Percentiles rank a stretch among this genome's conserved stretches.
These are phyloP conservation scores for Didymella arachidicola DNA, from an alignment of 2,329 filamentous ascomycete genomes.

Conservation along the genomic window DNA sequence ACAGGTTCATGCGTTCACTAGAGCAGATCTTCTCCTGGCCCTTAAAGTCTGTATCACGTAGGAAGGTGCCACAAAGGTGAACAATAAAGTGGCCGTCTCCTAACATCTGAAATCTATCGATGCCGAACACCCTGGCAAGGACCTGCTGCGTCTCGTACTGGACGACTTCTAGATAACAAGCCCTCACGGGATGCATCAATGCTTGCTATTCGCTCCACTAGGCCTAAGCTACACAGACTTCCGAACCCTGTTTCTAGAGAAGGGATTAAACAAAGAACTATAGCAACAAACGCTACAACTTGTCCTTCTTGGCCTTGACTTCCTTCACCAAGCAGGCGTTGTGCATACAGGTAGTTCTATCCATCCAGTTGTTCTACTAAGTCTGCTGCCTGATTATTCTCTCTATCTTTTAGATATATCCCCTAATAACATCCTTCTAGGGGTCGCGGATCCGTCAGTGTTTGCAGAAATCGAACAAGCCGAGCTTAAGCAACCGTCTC, in stretches of 20 bases:
- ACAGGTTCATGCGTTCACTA: not conserved
- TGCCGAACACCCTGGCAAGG: conserved; percentile 4
- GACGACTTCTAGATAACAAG: conserved; percentile 3
- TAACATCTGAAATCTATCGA: conserved; percentile 2
- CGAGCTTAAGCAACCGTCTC: conserved; percentile 9
- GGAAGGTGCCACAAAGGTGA: not conserved
- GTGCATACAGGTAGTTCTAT: conserved; percentile 8
- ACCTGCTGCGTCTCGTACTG: conserved; percentile 7
- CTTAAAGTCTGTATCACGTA: conserved; percentile 9
- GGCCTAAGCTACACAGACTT: conserved; percentile 5
- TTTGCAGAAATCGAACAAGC: not conserved
- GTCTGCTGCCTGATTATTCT: not conserved
- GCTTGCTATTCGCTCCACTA: conserved; percentile 10
- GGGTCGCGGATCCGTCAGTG: not conserved
- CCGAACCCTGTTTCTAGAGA: conserved; percentile 7
- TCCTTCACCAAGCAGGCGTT: conserved; percentile 7
- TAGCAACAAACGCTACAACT: conserved; percentile 4
- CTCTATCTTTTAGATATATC: not conserved
- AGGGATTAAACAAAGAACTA: conserved; percentile 3
- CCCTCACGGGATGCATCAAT: conserved; percentile 2
- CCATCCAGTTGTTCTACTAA: not conserved
- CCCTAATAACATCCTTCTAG: conserved; percentile 3
- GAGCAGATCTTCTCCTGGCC: conserved; percentile 2
- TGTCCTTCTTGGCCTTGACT: conserved; percentile 4
- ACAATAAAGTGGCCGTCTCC: conserved; percentile 6